Evolutionary conservation across 1,284 basidiomycete genomes (phyloP).

Genomic region (Pterulicium gracile): DNA sequence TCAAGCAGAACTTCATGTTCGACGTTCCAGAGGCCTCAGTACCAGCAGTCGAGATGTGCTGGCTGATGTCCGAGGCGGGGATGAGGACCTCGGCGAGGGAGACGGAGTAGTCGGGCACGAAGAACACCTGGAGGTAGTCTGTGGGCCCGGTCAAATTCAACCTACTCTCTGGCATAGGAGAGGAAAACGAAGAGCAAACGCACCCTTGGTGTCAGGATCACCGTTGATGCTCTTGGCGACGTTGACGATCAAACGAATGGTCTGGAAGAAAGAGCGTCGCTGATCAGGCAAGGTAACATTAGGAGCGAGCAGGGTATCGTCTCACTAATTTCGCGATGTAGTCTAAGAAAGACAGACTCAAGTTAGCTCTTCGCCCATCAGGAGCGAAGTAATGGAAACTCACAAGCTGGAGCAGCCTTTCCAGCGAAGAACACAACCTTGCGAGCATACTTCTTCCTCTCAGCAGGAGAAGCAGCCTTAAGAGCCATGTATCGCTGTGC

Average conservation of each 20-base stretch:
- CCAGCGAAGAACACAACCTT: constrained; percentile 87
- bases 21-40: constrained; percentile 84
- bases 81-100: constrained; percentile 86
- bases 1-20: constrained; percentile 91
- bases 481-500: constrained; percentile 70
- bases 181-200: not conserved
- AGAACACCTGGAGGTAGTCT: constrained; percentile 70
- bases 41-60: constrained; percentile 91
- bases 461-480: constrained; percentile 66
- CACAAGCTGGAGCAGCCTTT: constrained; percentile 76
- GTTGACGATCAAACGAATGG: constrained; percentile 88
- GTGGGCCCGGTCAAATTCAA: constrained; percentile 11
- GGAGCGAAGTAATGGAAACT: constrained; percentile 16
- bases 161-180: too few relatives aligned
- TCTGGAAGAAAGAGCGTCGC: constrained; percentile 26
- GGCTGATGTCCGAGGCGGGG: constrained; percentile 83
- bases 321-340: constrained; percentile 70
- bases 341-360: constrained; percentile 25
- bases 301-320: not conserved
- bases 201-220: constrained; percentile 71
- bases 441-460: constrained; percentile 73
- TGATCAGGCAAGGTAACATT: constrained; percentile 5
- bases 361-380: constrained; percentile 5
- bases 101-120: constrained; percentile 84
- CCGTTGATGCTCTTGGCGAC: constrained; percentile 77